A percentile compares a stretch with the other conserved stretches of the same genome.
Evolutionary conservation across 208 protist genomes (phyloP).

Genomic region (Wallacemonas sp.): DNA sequence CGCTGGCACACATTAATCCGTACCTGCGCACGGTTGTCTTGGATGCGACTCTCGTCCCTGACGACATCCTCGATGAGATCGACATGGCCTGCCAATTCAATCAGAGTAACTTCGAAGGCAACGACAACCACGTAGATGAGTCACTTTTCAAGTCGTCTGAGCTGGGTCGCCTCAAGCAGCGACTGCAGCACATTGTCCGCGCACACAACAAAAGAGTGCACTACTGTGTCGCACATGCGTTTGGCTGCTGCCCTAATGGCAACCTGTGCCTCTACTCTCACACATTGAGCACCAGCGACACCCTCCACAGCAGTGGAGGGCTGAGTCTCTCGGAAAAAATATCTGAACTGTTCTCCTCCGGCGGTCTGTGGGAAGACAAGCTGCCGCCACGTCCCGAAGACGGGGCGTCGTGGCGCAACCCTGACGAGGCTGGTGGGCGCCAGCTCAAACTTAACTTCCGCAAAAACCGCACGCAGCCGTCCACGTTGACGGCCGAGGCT

Average conservation of each 20-base stretch:
- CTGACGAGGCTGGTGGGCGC: slow-evolving; percentile 37
- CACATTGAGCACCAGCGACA: slow-evolving; percentile 38
- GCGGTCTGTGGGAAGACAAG: slow-evolving; percentile 68
- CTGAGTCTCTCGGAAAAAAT: slow-evolving; percentile 62
- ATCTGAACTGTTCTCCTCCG: slow-evolving; percentile 60
- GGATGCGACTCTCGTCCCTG: slow-evolving; percentile 83
- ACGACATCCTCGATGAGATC: slow-evolving; percentile 87
- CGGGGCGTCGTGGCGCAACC: slow-evolving; percentile 79
- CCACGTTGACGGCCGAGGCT: not conserved
- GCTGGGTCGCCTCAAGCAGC: slow-evolving; percentile 58
- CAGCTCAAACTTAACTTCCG: slow-evolving; percentile 40
- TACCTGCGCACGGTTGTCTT: slow-evolving; percentile 86
- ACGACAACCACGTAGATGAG: slow-evolving; percentile 46
- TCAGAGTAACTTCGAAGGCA: slow-evolving; percentile 85
- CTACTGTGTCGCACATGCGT: slow-evolving; percentile 74
- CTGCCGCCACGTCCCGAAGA: slow-evolving; percentile 57
- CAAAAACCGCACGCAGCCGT: not conserved
- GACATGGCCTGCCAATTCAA: slow-evolving; percentile 90
- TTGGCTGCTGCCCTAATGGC: slow-evolving; percentile 79
- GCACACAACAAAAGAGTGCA: slow-evolving; percentile 40
- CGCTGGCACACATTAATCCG: slow-evolving; percentile 79
- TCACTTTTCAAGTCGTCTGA: slow-evolving; percentile 40
- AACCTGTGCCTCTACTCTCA: slow-evolving; percentile 80
- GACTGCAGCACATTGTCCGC: slow-evolving; percentile 64
- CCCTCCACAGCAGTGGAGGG: slow-evolving; percentile 23